These are phyloP conservation scores for Torulaspora quercuum DNA, from an alignment of 805 yeast species.

Conservation along the genomic window DNA sequence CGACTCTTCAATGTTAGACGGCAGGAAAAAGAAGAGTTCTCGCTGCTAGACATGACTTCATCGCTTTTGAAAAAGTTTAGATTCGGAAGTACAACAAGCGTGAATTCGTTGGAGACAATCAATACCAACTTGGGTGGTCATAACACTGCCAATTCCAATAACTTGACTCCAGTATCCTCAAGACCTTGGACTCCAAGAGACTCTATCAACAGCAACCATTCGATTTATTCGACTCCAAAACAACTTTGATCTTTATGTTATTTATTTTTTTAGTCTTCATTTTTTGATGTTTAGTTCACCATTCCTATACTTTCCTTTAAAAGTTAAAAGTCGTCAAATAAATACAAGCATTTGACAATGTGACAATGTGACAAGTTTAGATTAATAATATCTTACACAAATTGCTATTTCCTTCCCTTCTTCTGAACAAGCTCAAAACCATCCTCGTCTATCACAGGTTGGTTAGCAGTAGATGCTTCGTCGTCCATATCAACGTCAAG, in stretches of 20 bases:
- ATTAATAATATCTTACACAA: too few species aligned
- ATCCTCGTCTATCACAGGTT: conserved; percentile 84
- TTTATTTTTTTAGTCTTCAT: conserved; percentile 1
- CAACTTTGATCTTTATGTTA: conserved; percentile 9
- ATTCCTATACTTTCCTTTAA: background rate
- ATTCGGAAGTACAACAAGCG: conserved; percentile 32
- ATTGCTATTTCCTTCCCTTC: conserved; percentile 52
- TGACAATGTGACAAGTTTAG: too few species aligned
- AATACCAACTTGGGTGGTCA: conserved; percentile 9
- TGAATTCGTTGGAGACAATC: conserved; percentile 14
- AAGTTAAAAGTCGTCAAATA: too few species aligned
- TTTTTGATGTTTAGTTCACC: conserved; percentile 9
- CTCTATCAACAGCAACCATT: conserved; percentile 12
- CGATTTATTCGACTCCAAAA: conserved; percentile 16
- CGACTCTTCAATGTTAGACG: conserved; percentile 49
- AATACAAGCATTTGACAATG: too few species aligned
- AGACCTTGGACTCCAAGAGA: conserved; percentile 24
- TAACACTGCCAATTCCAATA: conserved; percentile 8
- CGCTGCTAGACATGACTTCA: conserved; percentile 42
- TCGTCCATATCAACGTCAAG: conserved; percentile 35
- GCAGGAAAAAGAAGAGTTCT: conserved; percentile 39
- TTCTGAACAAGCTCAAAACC: conserved; percentile 88
- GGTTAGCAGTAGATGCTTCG: conserved; percentile 27
- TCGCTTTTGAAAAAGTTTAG: conserved; percentile 39
- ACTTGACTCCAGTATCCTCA: conserved; percentile 17